Conservation (phyloP, 2,329 filamentous ascomycete genomes). For the Penicillium psychrosexuale region DNA sequence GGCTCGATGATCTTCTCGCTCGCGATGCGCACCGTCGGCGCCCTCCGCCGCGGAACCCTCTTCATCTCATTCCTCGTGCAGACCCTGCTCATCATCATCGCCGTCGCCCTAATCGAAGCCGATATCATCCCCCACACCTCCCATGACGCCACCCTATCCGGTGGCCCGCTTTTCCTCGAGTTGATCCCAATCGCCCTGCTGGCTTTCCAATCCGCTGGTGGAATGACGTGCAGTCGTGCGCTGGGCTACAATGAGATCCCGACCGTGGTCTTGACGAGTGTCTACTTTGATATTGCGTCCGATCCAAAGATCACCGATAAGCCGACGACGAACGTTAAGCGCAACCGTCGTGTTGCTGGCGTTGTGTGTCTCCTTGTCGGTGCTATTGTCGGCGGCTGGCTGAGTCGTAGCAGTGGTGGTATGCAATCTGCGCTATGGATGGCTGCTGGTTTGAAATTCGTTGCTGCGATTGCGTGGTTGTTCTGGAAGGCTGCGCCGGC, state of each 20-base stretch:
- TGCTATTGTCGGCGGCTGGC: conserved; percentile 43
- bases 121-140: conserved; percentile 38
- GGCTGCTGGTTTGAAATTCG: conserved; percentile 40
- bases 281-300: conserved; percentile 47
- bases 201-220: conserved; percentile 46
- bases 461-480: conserved; percentile 37
- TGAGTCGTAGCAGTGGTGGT: conserved; percentile 42
- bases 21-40: conserved; percentile 36
- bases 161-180: conserved; percentile 36
- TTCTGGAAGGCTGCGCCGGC: conserved; percentile 34
- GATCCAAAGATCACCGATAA: conserved; percentile 37
- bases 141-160: conserved; percentile 18
- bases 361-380: conserved; percentile 41
- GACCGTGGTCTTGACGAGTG: conserved; percentile 46
- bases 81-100: conserved; percentile 37
- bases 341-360: conserved; percentile 38
- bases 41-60: conserved; percentile 36
- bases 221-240: conserved; percentile 43
- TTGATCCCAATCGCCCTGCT: conserved; percentile 44
- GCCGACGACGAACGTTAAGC: conserved; percentile 39
- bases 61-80: conserved; percentile 44
- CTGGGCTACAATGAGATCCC: conserved; percentile 46
- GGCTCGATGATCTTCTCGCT: conserved; percentile 42
- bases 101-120: conserved; percentile 40
- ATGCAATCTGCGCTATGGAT: conserved; percentile 46